Evolutionary conservation across 495 filamentous ascomycete species (phyloP).

Genomic region (Poronia punctata): DNA sequence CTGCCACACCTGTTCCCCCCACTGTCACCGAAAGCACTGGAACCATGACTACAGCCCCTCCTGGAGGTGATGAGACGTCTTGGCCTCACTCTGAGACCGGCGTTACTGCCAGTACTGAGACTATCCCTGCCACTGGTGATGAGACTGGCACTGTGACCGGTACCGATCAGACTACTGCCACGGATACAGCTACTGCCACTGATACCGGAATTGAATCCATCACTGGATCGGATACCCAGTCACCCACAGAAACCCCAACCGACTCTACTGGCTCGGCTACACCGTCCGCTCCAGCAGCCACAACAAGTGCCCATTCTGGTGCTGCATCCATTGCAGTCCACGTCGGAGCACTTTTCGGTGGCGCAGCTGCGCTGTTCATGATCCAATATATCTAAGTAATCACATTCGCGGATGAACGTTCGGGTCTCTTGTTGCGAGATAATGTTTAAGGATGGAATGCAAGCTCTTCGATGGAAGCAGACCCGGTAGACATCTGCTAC

Average conservation of each 20-base stretch:
- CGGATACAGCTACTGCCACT: slow-evolving; percentile 10
- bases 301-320: slow-evolving; percentile 11
- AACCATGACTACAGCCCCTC: background rate
- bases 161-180: slow-evolving; percentile 1
- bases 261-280: slow-evolving; percentile 7
- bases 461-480: background rate
- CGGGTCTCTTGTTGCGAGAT: too few species aligned
- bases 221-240: slow-evolving; percentile 10
- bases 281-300: background rate
- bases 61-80: background rate
- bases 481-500: too few species aligned
- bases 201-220: slow-evolving; percentile 4
- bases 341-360: slow-evolving; percentile 27
- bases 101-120: slow-evolving; percentile 1
- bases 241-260: slow-evolving; percentile 9
- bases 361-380: slow-evolving; percentile 17
- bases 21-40: background rate
- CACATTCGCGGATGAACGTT: too few species aligned
- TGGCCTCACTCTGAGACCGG: slow-evolving; percentile 2
- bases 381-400: slow-evolving; percentile 16
- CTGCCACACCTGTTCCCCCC: slow-evolving; percentile 1
- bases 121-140: slow-evolving; percentile 2
- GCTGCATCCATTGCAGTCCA: slow-evolving; percentile 22
- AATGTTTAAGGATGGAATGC: too few species aligned
- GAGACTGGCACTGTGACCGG: background rate